A percentile compares a stretch with the other conserved stretches of the same genome.
Conservation (phyloP, 257 asterid species). For the Solanum rostratum region DNA sequence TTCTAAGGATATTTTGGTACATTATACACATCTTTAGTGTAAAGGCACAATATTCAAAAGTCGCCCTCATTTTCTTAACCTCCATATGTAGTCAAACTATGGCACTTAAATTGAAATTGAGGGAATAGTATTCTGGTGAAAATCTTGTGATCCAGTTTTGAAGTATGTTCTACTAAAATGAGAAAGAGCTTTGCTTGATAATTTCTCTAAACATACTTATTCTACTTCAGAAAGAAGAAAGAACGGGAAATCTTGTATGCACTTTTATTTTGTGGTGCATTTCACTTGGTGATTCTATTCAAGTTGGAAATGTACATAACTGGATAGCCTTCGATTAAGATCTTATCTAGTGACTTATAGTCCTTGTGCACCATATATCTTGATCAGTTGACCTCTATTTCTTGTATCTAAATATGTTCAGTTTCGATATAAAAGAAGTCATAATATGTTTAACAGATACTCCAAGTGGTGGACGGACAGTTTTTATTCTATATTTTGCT, state of each 20-base stretch:
- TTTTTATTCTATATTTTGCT: background rate
- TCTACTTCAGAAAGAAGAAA: background rate
- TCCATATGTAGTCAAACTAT: too few relatives aligned
- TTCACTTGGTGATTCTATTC: background rate
- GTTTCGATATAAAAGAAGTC: background rate
- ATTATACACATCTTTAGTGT: too few relatives aligned
- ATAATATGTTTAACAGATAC: background rate
- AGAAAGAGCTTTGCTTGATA: background rate
- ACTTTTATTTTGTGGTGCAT: background rate
- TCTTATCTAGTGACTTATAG: background rate
- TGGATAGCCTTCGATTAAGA: background rate
- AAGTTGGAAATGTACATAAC: background rate
- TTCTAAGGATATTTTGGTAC: too few relatives aligned
- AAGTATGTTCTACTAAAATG: background rate
- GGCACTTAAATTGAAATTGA: too few relatives aligned
- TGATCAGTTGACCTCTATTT: background rate
- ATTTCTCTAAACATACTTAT: background rate
- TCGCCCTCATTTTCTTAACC: too few relatives aligned
- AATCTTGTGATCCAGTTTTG: background rate
- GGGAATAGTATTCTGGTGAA: background rate
- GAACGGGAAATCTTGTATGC: background rate
- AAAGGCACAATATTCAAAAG: too few relatives aligned
- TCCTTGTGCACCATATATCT: background rate
- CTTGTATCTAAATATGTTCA: background rate
- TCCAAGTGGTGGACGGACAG: background rate